A percentile compares a stretch with the other conserved stretches of the same genome.
Evolutionary conservation across 352 stramenopile genomes (phyloP).

Genomic region (Halophytophthora batemanensis): DNA sequence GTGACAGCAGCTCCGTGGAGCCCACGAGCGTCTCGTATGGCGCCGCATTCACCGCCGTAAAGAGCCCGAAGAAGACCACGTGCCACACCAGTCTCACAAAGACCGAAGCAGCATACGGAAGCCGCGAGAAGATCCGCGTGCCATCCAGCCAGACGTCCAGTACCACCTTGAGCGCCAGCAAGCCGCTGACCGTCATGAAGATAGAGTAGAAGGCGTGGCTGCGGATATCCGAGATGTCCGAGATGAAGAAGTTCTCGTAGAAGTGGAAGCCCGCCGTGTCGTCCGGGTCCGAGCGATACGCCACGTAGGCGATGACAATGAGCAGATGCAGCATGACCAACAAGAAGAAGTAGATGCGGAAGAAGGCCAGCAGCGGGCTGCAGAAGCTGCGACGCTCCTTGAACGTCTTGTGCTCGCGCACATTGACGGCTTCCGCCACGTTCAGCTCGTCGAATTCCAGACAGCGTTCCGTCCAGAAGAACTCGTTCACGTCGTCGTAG

Average conservation of each 20-base stretch:
- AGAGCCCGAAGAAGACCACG: slow-evolving; percentile 75
- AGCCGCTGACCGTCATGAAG: slow-evolving; percentile 57
- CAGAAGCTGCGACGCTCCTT: slow-evolving; percentile 81
- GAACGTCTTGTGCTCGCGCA: slow-evolving; percentile 81
- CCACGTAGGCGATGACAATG: slow-evolving; percentile 79
- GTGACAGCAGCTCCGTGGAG: slow-evolving; percentile 53
- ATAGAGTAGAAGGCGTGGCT: slow-evolving; percentile 78
- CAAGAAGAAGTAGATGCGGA: slow-evolving; percentile 87
- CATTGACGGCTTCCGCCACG: slow-evolving; percentile 64
- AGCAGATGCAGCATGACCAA: slow-evolving; percentile 79
- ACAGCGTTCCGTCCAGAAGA: slow-evolving; percentile 80
- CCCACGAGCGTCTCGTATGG: slow-evolving; percentile 66
- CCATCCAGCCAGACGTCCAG: slow-evolving; percentile 84
- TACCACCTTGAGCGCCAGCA: slow-evolving; percentile 68
- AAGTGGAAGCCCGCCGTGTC: slow-evolving; percentile 54
- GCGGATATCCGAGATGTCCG: slow-evolving; percentile 61
- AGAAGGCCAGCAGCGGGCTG: slow-evolving; percentile 80
- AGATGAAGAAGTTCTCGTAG: slow-evolving; percentile 71
- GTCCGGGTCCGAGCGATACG: slow-evolving; percentile 60
- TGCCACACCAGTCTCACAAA: slow-evolving; percentile 80
- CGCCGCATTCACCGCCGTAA: slow-evolving; percentile 59
- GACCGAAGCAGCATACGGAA: slow-evolving; percentile 56
- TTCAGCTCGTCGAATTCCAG: slow-evolving; percentile 83
- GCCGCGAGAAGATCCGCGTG: slow-evolving; percentile 59
- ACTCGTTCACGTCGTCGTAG: slow-evolving; percentile 90